These are phyloP conservation scores for Eucalyptus caleyi DNA, from an alignment of 345 rosid species.

Conservation along the genomic window DNA sequence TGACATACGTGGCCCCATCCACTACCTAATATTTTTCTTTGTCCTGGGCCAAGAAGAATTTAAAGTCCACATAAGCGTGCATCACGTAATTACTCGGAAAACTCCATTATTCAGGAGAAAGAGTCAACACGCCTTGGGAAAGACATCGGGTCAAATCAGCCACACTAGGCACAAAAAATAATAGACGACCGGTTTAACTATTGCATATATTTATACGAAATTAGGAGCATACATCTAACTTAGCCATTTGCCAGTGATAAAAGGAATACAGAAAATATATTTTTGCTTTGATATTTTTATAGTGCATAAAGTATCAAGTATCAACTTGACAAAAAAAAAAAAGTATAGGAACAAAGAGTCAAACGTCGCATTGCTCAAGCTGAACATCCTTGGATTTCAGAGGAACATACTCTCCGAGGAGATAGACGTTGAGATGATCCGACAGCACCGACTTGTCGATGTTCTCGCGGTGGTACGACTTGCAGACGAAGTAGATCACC, in stretches of 20 bases:
- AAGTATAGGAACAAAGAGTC: neutral
- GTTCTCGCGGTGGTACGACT: slow-evolving; percentile 34
- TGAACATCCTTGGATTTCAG: slow-evolving; percentile 42
- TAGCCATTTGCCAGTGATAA: neutral
- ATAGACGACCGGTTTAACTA: neutral
- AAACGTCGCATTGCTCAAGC: slow-evolving; percentile 7
- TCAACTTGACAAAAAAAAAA: neutral
- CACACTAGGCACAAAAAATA: neutral
- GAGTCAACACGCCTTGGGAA: neutral
- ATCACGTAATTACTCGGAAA: neutral
- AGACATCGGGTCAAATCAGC: neutral
- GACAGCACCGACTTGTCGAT: slow-evolving; percentile 38
- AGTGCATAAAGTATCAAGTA: neutral
- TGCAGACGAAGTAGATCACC: slow-evolving; percentile 47
- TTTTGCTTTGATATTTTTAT: neutral
- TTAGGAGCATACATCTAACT: neutral
- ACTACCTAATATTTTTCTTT: neutral
- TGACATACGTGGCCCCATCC: neutral
- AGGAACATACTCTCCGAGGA: slow-evolving; percentile 34
- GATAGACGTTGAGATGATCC: slow-evolving; percentile 40
- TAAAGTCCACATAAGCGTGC: neutral
- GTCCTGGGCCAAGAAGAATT: neutral
- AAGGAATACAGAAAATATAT: neutral
- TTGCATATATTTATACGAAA: neutral
- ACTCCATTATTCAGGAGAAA: neutral